Evolutionary conservation across 805 yeast species (phyloP), one percentile per base, ranked within the genome.

Genomic region (Candida railenensis): DNA sequence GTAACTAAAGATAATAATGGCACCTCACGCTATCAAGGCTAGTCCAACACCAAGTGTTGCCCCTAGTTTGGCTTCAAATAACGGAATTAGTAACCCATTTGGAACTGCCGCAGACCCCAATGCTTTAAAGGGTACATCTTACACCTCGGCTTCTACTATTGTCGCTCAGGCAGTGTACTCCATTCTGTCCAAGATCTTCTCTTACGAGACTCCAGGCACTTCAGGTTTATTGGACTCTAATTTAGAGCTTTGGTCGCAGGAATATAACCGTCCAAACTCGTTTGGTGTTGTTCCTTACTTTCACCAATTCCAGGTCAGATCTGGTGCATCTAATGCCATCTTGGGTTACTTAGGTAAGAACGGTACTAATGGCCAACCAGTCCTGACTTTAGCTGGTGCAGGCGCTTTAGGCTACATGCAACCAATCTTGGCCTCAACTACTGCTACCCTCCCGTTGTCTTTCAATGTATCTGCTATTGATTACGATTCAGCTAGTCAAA

Each of bases 261-360:
- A 73, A 42, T 72, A 71, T 58, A 76, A 79, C 57, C 57, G 74
- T 39, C 58, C 62, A 34, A 85, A 85, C 59, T 70, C 80, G 12
- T 59, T 65, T 40, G 83, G 82, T 20, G 66, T 63, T n/a, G 80
- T 83, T 45, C 94, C 95, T 22, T 72, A 73, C 45, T 65, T 85
- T 54, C 73, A 81, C 59, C 69, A 77, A 52, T 65, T 85, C 47
- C 89, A 90, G 59, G 79, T 88, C 47, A 82, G 96, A 62, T 72
- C 85, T 2, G 97, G 97, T 56, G 94, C 96, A 28, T 88, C 92
- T 40, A 77, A 82, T 51, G 79, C 87, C 22, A 76, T 92, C 40
- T 70, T 87, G 43, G 97, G 97, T 34, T 91, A 83, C 67, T 64
- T 80, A 45, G 51, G 59, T 37, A 59, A 57, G 41, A 54, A 57